Conservation (phyloP, 257 asterid species). For the Eucommia ulmoides region DNA sequence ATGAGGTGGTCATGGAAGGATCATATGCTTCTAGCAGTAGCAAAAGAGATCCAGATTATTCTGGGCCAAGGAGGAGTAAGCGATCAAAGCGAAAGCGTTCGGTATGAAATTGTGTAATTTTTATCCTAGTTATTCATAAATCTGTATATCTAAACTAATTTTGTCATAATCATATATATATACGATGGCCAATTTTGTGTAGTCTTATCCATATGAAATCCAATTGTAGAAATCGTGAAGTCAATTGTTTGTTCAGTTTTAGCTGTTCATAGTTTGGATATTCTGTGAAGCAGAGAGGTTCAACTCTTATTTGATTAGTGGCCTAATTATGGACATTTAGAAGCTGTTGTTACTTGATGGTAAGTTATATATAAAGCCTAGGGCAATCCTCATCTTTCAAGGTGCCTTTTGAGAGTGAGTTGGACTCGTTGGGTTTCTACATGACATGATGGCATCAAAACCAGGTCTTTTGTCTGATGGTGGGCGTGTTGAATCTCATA, state of each 20-base stretch:
- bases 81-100: slow-evolving; percentile 81
- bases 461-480: too few species aligned
- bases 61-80: slow-evolving; percentile 76
- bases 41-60: slow-evolving; percentile 40
- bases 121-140: slow-evolving; percentile 29
- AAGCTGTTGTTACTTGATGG: neutral
- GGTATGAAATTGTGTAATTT: slow-evolving; percentile 36
- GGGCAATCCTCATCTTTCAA: too few species aligned
- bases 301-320: neutral
- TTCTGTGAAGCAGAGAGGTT: neutral
- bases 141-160: slow-evolving; percentile 31
- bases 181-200: slow-evolving; percentile 42
- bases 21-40: slow-evolving; percentile 49
- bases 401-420: too few species aligned
- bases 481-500: too few species aligned
- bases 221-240: slow-evolving; percentile 7
- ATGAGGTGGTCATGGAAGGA: slow-evolving; percentile 56
- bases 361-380: too few species aligned
- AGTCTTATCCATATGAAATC: slow-evolving; percentile 30
- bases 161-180: slow-evolving; percentile 18
- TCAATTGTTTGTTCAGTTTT: neutral
- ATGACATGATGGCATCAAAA: too few species aligned
- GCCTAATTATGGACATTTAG: neutral
- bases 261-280: neutral
- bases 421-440: too few species aligned